These are phyloP conservation scores for Fusarium palustre DNA, from an alignment of 2,329 filamentous ascomycete genomes.

Conservation along the genomic window DNA sequence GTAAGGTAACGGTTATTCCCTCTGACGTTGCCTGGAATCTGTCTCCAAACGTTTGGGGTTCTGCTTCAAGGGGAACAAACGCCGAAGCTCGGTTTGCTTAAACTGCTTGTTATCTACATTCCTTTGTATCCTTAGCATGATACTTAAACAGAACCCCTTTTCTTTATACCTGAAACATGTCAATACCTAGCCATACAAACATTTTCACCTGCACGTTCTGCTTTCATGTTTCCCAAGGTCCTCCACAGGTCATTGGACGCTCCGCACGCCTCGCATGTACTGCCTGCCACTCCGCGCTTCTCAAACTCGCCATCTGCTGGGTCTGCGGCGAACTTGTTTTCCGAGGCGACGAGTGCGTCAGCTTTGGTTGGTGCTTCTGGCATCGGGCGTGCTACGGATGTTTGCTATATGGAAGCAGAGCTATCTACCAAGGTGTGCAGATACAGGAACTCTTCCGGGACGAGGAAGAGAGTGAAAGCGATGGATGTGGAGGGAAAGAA, in stretches of 20 bases:
- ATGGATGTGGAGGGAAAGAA: constrained; percentile 52
- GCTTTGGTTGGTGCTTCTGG: constrained; percentile 72
- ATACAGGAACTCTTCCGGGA: constrained; percentile 52
- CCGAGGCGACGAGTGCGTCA: constrained; percentile 66
- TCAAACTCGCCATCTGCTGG: constrained; percentile 68
- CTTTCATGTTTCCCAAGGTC: constrained; percentile 56
- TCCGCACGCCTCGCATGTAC: constrained; percentile 62
- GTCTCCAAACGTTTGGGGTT: background rate
- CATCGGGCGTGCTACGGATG: constrained; percentile 68
- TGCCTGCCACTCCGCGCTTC: constrained; percentile 59
- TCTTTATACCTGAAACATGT: constrained; percentile 23
- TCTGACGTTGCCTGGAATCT: background rate
- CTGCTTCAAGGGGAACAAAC: background rate
- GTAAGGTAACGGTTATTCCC: background rate
- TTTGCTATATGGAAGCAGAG: constrained; percentile 61
- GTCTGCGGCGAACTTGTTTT: constrained; percentile 67
- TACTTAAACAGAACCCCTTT: background rate
- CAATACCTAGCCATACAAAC: constrained; percentile 14
- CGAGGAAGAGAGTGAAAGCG: background rate
- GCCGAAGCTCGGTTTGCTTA: background rate
- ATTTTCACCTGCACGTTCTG: constrained; percentile 69
- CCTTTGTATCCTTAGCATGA: constrained; percentile 19
- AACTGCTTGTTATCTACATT: background rate
- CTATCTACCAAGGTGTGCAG: constrained; percentile 52
- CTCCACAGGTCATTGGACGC: constrained; percentile 58